Evolutionary conservation across 768 basidiomycete species (phyloP), one percentile per base, ranked within the genome.

Genomic region (Pholiota conissans): DNA sequence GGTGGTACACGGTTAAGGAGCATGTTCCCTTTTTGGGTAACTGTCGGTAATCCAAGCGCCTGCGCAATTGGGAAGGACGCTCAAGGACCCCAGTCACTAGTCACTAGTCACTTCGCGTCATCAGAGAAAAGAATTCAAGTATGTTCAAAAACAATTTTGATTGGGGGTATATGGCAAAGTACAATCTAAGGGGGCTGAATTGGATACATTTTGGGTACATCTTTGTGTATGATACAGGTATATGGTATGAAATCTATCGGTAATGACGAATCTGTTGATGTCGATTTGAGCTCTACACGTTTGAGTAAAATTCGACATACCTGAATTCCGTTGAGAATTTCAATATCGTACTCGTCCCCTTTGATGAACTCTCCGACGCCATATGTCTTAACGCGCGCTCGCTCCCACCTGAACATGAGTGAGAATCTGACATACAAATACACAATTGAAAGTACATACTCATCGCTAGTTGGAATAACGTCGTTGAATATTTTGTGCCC

Each of bases 301-400:
- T 24, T 3, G 13, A 51, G 18, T 6, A 50, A n/a, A 45, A 28
- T 18, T 10, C 16, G 48, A 51, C 64, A 6, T 37, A 67, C 66
- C 51, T 73, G 67, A 28, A 73, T 57, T 2, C 73, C 71, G 14
- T 69, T 68, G 29, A 74, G 63, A 28, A 69, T 61, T 59, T 74
- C 73, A n/a, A 71, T 66, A 53, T 74, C 71, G 40, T 72, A 73
- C 52, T 67, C 66, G 20, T 72, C 67, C 24, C 73, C 73, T 47
- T 71, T 71, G 35, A 73, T 71, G 29, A 73, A 69, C 3, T 65
- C 52, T 8, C 55, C 66, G 3, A 65, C 67, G 1, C 71, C 73
- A 40, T 73, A 74, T 45, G 68, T 73, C 62, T 73, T 73, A 13
- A 74, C 62, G 1, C 73, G 67, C n/a, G 67, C 65, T 6, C 55